Percentiles rank a stretch among this genome's conserved stretches.
phyloP scores from a whole-genome alignment of 441 rosid genomes.

The Dalechampia spathulata region DNA sequence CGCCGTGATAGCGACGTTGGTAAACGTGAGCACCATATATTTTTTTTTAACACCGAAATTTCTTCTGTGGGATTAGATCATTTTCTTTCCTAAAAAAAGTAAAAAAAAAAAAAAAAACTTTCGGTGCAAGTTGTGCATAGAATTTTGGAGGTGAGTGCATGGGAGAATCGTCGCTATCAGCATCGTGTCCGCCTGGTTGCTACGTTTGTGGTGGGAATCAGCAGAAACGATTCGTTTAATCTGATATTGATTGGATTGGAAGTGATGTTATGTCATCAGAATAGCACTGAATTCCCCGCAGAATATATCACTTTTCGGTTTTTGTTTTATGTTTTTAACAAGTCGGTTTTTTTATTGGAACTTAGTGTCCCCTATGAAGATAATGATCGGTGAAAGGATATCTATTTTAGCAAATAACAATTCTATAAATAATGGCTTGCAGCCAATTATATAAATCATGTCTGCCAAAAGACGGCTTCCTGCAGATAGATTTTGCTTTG shows the following conservation, averaged over 20 bases:
- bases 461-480: no score
- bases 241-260: background rate
- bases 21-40: constrained; percentile 17
- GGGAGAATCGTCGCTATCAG: background rate
- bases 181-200: background rate
- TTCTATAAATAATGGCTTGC: no score
- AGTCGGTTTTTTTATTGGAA: no score
- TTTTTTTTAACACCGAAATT: no score
- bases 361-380: no score
- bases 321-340: no score
- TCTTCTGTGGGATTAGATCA: background rate
- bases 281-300: no score
- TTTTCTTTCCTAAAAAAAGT: background rate
- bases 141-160: background rate
- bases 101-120: background rate
- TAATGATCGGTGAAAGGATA: no score
- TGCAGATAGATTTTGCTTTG: no score
- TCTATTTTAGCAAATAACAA: no score
- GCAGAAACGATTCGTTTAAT: background rate
- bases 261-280: constrained; percentile 10
- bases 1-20: constrained; percentile 13
- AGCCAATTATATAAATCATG: no score
- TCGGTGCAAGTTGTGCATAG: background rate
- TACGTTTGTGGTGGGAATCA: background rate
- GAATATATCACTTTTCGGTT: no score